These are phyloP conservation scores for Mycena floridula DNA, from an alignment of 768 basidiomycete genomes.

Conservation along the genomic window DNA sequence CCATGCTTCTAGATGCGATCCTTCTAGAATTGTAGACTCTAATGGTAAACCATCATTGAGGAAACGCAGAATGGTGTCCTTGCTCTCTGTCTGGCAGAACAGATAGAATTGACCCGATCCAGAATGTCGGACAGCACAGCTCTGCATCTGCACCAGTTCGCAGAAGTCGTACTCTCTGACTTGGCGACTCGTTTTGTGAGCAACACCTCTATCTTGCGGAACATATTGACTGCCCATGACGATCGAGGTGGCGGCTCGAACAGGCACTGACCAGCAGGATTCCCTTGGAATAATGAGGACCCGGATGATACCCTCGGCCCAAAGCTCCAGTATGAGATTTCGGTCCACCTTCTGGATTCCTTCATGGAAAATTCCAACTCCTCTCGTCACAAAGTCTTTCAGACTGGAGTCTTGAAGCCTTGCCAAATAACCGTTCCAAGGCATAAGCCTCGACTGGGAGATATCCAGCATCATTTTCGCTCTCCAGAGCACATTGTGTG, in stretches of 20 bases:
- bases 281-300: slow-evolving; percentile 82
- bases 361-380: slow-evolving; percentile 84
- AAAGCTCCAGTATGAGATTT: slow-evolving; percentile 71
- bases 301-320: slow-evolving; percentile 69
- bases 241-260: slow-evolving; percentile 74
- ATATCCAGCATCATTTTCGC: slow-evolving; percentile 64
- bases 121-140: slow-evolving; percentile 65
- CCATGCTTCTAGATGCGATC: slow-evolving; percentile 42
- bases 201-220: slow-evolving; percentile 34
- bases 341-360: slow-evolving; percentile 65
- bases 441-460: slow-evolving; percentile 42
- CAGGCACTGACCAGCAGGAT: slow-evolving; percentile 84
- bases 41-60: slow-evolving; percentile 84
- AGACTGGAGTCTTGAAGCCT: slow-evolving; percentile 59
- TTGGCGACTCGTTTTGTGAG: slow-evolving; percentile 55
- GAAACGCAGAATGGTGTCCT: slow-evolving; percentile 77
- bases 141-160: slow-evolving; percentile 90
- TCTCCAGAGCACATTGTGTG: slow-evolving; percentile 78
- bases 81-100: slow-evolving; percentile 85
- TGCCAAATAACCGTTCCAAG: slow-evolving; percentile 39
- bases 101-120: slow-evolving; percentile 67
- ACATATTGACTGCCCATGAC: slow-evolving; percentile 92
- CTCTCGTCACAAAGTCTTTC: slow-evolving; percentile 71
- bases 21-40: slow-evolving; percentile 70
- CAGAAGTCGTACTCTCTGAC: slow-evolving; percentile 74